Conservation (phyloP, 345 rosid genomes). For the Clarkia xantiana region DNA sequence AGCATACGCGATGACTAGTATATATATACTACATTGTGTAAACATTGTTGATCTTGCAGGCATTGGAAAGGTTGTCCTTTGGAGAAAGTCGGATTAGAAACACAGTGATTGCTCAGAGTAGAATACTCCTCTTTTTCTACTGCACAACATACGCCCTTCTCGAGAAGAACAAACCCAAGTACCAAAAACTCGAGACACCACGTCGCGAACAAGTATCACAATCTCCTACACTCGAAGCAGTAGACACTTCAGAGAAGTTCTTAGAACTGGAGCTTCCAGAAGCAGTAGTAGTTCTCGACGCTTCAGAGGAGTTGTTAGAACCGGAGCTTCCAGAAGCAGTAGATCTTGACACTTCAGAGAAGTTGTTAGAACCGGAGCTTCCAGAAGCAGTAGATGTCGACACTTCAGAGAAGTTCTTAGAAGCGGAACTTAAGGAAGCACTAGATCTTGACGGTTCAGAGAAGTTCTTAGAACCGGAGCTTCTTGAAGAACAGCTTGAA, state of each 20-base stretch:
- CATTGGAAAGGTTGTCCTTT: constrained; percentile 66
- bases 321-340: constrained; percentile 16
- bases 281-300: constrained; percentile 9
- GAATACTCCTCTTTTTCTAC: constrained; percentile 78
- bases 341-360: constrained; percentile 23
- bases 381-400: constrained; percentile 31
- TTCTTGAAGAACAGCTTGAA: constrained; percentile 8
- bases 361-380: constrained; percentile 23
- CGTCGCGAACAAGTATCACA: constrained; percentile 18
- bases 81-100: constrained; percentile 52
- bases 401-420: constrained; percentile 23
- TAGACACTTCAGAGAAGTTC: constrained; percentile 25
- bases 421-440: constrained; percentile 26
- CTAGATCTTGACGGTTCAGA: constrained; percentile 23
- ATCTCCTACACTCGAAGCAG: constrained; percentile 26
- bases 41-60: constrained; percentile 27
- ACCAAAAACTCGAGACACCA: constrained; percentile 56
- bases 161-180: constrained; percentile 71
- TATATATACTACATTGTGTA: background rate
- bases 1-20: background rate
- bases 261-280: constrained; percentile 20
- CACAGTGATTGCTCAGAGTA: constrained; percentile 62
- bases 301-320: constrained; percentile 21
- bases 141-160: constrained; percentile 72
- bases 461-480: constrained; percentile 23